Evolutionary conservation across 192 early-diverging fungal genomes (phyloP).

Genomic region (Rhizoclosmatium sp.): DNA sequence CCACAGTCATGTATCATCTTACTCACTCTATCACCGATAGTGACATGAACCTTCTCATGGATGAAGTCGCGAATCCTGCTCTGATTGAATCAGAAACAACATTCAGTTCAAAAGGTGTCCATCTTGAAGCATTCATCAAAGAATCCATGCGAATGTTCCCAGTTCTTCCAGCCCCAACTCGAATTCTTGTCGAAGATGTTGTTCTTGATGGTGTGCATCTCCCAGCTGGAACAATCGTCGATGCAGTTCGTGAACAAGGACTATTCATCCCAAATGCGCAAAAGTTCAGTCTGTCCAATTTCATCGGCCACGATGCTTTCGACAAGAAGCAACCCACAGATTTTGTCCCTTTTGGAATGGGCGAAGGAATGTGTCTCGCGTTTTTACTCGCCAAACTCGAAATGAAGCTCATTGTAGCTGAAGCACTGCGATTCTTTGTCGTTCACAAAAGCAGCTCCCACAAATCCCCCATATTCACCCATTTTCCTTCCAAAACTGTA

Average conservation of each 20-base stretch:
- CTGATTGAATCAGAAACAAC: not conserved
- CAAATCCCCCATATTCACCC: too few species aligned
- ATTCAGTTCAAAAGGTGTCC: not conserved
- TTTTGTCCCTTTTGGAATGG: constrained; percentile 19
- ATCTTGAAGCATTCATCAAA: constrained; percentile 16
- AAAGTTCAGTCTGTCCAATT: not conserved
- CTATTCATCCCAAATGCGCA: not conserved
- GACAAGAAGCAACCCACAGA: not conserved
- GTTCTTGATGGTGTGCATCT: constrained; percentile 1
- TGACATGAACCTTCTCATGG: not conserved
- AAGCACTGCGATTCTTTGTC: not conserved
- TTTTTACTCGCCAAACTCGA: constrained; percentile 8
- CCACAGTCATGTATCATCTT: not conserved
- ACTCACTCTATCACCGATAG: not conserved
- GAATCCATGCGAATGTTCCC: constrained; percentile 3
- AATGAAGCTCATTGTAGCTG: not conserved
- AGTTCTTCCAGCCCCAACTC: not conserved
- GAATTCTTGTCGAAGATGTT: not conserved
- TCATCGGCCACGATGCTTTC: not conserved
- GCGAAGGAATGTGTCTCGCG: constrained; percentile 2
- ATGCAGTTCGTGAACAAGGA: constrained; percentile 5
- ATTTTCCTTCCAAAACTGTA: too few species aligned
- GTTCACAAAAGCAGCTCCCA: not conserved
- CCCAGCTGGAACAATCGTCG: constrained; percentile 18
- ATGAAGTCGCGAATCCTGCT: not conserved